Conservation (phyloP, 78 protist genomes). For the Polysphondylium violaceum region DNA sequence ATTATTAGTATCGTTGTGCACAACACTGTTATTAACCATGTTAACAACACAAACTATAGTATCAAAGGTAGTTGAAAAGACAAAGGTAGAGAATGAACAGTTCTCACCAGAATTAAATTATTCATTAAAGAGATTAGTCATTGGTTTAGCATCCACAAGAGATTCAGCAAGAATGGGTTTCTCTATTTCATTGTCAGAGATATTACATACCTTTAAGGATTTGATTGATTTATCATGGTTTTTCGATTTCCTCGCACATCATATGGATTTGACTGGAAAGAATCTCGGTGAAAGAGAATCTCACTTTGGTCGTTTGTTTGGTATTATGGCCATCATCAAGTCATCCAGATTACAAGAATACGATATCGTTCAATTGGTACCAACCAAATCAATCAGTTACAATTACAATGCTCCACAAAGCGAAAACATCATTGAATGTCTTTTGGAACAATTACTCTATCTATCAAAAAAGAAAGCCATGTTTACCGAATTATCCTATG, state of each 20-base stretch:
- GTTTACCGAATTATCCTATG: constrained; percentile 49
- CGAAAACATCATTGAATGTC: constrained; percentile 50
- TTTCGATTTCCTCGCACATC: background rate
- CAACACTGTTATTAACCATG: background rate
- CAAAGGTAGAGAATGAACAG: background rate
- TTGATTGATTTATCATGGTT: constrained; percentile 42
- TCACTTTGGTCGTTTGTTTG: constrained; percentile 66
- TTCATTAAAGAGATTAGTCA: constrained; percentile 39
- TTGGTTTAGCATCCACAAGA: constrained; percentile 55
- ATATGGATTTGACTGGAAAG: constrained; percentile 48
- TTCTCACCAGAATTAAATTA: constrained; percentile 65
- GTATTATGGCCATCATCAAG: constrained; percentile 56
- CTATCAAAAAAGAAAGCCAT: constrained; percentile 41
- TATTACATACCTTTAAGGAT: constrained; percentile 15
- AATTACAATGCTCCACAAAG: constrained; percentile 32
- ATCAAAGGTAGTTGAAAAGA: constrained; percentile 51
- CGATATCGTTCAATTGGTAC: background rate
- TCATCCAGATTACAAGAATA: constrained; percentile 17
- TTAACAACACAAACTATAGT: background rate
- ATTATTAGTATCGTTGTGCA: background rate
- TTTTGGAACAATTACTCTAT: constrained; percentile 53
- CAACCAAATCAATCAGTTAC: constrained; percentile 62
- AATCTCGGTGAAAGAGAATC: constrained; percentile 29
- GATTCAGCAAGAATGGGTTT: constrained; percentile 62
- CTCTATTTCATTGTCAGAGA: constrained; percentile 54